Conservation (phyloP, 495 filamentous ascomycete genomes). For the Podospora pseudoanserina region DNA sequence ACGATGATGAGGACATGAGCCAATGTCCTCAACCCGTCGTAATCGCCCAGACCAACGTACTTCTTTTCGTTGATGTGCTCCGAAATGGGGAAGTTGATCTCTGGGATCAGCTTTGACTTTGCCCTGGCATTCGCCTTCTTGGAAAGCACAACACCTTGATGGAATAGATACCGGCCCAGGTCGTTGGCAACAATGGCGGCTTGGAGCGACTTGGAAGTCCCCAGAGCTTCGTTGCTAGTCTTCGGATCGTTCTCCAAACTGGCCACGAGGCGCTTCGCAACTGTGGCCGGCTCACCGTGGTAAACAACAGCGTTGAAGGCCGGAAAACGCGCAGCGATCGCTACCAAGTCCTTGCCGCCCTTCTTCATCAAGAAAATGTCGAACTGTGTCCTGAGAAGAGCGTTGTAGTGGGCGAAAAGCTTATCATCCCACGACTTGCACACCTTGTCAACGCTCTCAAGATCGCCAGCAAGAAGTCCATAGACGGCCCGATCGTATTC, state of each 20-base stretch:
- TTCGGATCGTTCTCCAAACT: conserved; percentile 46
- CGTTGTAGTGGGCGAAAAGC: conserved; percentile 86
- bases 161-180: conserved; percentile 52
- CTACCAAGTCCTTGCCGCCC: conserved; percentile 39
- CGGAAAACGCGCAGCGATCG: conserved; percentile 43
- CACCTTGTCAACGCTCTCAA: conserved; percentile 67
- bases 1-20: conserved; percentile 55
- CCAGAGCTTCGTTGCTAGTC: conserved; percentile 47
- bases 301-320: conserved; percentile 50
- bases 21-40: conserved; percentile 56
- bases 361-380: conserved; percentile 55
- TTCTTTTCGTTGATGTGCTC: conserved; percentile 36
- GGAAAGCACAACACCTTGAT: conserved; percentile 56
- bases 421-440: conserved; percentile 84
- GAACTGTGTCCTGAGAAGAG: conserved; percentile 66
- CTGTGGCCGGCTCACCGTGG: conserved; percentile 48
- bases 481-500: conserved; percentile 88
- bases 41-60: conserved; percentile 51
- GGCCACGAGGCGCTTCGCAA: conserved; percentile 49
- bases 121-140: conserved; percentile 48
- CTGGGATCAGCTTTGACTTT: conserved; percentile 49
- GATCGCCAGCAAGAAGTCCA: conserved; percentile 78
- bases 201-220: conserved; percentile 62
- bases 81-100: conserved; percentile 22
- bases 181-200: conserved; percentile 59